Evolutionary conservation across 2,329 filamentous ascomycete species (phyloP).

Genomic region (Xylaria sp.): DNA sequence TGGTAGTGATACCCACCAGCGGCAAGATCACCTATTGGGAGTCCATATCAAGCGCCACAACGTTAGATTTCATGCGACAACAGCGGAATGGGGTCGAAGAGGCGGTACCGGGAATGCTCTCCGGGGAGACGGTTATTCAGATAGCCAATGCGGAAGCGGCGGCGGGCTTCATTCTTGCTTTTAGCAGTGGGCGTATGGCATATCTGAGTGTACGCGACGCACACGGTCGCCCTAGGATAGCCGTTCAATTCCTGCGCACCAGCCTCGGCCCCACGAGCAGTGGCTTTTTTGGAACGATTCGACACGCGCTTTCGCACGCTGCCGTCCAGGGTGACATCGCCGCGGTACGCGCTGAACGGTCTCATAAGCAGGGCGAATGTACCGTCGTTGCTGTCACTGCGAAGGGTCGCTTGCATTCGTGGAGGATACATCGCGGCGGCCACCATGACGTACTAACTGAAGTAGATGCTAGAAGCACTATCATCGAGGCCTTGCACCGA

Average conservation of each 20-base stretch:
- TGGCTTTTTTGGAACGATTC: slow-evolving; percentile 81
- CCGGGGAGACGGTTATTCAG: slow-evolving; percentile 75
- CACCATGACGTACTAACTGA: slow-evolving; percentile 76
- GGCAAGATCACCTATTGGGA: slow-evolving; percentile 96
- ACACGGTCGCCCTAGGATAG: slow-evolving; percentile 82
- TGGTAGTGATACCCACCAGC: slow-evolving; percentile 80
- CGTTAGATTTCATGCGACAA: slow-evolving; percentile 80
- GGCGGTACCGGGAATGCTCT: slow-evolving; percentile 71
- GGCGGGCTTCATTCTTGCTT: slow-evolving; percentile 81
- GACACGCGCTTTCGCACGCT: slow-evolving; percentile 71
- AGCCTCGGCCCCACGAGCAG: slow-evolving; percentile 57
- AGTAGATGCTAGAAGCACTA: slow-evolving; percentile 66
- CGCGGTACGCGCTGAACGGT: slow-evolving; percentile 74
- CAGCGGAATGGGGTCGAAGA: slow-evolving; percentile 80
- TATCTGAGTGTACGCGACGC: slow-evolving; percentile 85
- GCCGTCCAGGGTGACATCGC: slow-evolving; percentile 76
- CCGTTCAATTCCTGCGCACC: slow-evolving; percentile 74
- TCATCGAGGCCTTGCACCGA: slow-evolving; percentile 64
- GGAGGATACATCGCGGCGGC: slow-evolving; percentile 87
- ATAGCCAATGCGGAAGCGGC: slow-evolving; percentile 81
- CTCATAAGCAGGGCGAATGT: slow-evolving; percentile 76
- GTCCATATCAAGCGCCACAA: slow-evolving; percentile 85
- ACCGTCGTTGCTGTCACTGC: slow-evolving; percentile 80
- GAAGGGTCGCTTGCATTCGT: slow-evolving; percentile 77
- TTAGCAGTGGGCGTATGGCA: slow-evolving; percentile 83